These are phyloP conservation scores for Bolboschoenus planiculmis DNA, from an alignment of 176 grass and related monocot species.

Conservation along the genomic window DNA sequence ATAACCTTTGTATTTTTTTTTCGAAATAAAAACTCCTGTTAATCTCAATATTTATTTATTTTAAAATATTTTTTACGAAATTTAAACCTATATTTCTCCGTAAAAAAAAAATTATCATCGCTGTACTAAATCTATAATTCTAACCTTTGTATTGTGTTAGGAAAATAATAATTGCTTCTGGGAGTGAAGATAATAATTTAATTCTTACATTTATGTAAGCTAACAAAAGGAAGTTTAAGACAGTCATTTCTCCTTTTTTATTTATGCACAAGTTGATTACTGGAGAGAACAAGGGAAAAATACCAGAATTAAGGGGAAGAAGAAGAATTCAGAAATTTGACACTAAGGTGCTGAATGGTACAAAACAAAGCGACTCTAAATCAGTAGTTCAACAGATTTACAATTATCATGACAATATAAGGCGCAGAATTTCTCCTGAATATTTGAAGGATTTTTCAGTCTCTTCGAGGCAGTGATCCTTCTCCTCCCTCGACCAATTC, in stretches of 20 bases:
- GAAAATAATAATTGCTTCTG: neutral
- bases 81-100: too few relatives aligned
- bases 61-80: too few relatives aligned
- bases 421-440: slow-evolving; percentile 59
- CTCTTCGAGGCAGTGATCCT: slow-evolving; percentile 80
- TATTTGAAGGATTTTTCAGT: slow-evolving; percentile 76
- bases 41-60: too few relatives aligned
- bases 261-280: slow-evolving; percentile 18
- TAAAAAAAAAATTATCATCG: too few relatives aligned
- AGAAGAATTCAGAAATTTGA: neutral
- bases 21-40: too few relatives aligned
- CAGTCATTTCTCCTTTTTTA: neutral
- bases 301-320: neutral
- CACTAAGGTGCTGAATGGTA: neutral
- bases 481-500: slow-evolving; percentile 81
- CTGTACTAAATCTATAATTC: too few relatives aligned
- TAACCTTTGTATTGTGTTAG: too few relatives aligned
- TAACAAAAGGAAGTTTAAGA: neutral
- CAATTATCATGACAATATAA: slow-evolving; percentile 54
- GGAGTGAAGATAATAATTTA: neutral
- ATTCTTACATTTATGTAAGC: neutral
- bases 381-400: neutral
- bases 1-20: neutral
- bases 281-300: slow-evolving; percentile 3
- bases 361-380: neutral